Base-by-base conservation (phyloP, 1,139 yeast genomes). In the Sugiyamaella grinbergsii region DNA sequence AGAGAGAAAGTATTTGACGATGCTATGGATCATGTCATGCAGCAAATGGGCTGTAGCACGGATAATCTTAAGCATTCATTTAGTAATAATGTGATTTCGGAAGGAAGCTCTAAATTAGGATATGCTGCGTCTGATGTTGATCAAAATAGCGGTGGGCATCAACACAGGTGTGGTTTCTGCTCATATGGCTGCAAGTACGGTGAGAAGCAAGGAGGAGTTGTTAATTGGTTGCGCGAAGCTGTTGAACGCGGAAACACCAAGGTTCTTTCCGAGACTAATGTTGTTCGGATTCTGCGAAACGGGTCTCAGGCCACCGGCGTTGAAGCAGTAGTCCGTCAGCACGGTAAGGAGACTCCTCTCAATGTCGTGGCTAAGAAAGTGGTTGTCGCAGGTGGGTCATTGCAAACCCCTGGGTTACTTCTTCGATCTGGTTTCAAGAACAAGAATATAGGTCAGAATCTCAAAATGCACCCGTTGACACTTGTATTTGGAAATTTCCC, bases 121-220 rank as follows among this genome's bases (percentile, higher is more conserved):
- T 79, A 76, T 59, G 65, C 63, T 4, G 71, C 70, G 1, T 66
- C 65, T 34, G 70, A 59, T 22, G 72, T 80, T 19, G 73, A 72
- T 2, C 85, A 80, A 59, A 80, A 80, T 56, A 75, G 70, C 31
- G 83, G 82, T 3, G 66, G 65, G 8, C 78, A 77, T 55, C 61
- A 61, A 34, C 83, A 79, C 57, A 68, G 71, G 41, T 78, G 82
- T 65, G 82, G 82, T 2, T 68, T 71, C 54, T 79, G 83, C 54
- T 71, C 75, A 48, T 65, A 73, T 52, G 85, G 85, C n/a, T 78
- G 82, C 61, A 76, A 71, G 46, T 69, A 62, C 64, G 83, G 81
- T n/a, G 68, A 76, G 51, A 80, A 79, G 55, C 82, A 78, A 61
- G 83, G 85, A 5, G 71, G 80, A 4, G 68, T 72, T 11, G 77